Percentiles rank a stretch among this genome's conserved stretches.
phyloP scores from a whole-genome alignment of 345 rosid genomes.

The Aquilaria malaccensis region DNA sequence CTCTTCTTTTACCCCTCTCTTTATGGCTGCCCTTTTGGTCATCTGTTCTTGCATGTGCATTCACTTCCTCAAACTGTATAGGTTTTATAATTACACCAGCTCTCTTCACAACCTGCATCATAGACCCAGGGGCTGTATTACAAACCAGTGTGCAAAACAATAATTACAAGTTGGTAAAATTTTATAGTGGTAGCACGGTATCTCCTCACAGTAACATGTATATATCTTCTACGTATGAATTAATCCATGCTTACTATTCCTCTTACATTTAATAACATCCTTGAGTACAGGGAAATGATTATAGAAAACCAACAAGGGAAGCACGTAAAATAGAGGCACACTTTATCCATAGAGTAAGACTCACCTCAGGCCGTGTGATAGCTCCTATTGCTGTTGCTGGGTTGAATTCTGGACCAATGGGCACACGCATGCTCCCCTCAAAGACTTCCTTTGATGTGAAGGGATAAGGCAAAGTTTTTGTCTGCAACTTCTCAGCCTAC shows the following conservation, averaged over 20 bases:
- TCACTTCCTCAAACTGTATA: conserved; percentile 58
- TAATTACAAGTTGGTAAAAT: neutral
- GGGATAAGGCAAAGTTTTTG: conserved; percentile 72
- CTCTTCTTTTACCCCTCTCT: conserved; percentile 22
- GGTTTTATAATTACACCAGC: conserved; percentile 77
- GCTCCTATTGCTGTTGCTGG: conserved; percentile 65
- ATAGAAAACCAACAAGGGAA: neutral
- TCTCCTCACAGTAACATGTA: neutral
- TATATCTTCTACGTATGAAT: too few species aligned
- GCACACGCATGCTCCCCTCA: conserved; percentile 86
- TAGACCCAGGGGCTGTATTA: neutral
- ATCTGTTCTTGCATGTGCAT: conserved; percentile 45
- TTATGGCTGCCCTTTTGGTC: conserved; percentile 32
- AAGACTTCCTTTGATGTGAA: conserved; percentile 71
- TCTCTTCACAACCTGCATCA: conserved; percentile 67
- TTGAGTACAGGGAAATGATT: too few species aligned
- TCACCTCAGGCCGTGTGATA: conserved; percentile 74
- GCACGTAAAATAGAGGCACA: neutral
- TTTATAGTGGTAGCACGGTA: neutral
- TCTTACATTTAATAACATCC: too few species aligned
- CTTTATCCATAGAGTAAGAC: conserved; percentile 8
- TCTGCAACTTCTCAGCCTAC: conserved; percentile 77
- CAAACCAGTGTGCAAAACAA: neutral
- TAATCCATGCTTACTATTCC: too few species aligned
- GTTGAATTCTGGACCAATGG: conserved; percentile 86